Conservation (phyloP, 2,329 filamentous ascomycete genomes). For the Fusarium sp. region DNA sequence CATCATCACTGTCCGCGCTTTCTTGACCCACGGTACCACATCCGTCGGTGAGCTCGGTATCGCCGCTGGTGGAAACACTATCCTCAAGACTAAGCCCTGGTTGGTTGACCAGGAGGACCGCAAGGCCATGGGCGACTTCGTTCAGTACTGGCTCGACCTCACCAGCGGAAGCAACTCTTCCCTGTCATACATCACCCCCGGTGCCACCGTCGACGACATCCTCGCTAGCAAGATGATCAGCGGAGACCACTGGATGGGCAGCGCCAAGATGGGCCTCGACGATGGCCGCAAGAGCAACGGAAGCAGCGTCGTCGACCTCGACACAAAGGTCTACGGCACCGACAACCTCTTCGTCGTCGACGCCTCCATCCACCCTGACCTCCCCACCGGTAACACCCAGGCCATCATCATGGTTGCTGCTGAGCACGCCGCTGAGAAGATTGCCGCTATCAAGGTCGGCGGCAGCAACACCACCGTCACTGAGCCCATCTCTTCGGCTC, state of each 20-base stretch:
- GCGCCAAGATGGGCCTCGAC: slow-evolving; percentile 60
- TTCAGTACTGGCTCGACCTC: slow-evolving; percentile 46
- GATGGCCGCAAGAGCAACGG: slow-evolving; percentile 61
- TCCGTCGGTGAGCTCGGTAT: slow-evolving; percentile 46
- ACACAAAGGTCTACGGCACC: slow-evolving; percentile 70
- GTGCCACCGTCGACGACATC: slow-evolving; percentile 37
- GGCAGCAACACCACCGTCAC: slow-evolving; percentile 34
- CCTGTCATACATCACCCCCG: slow-evolving; percentile 39
- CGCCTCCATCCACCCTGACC: slow-evolving; percentile 70
- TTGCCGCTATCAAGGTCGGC: slow-evolving; percentile 29
- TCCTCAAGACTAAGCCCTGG: slow-evolving; percentile 49
- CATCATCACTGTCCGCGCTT: slow-evolving; percentile 41
- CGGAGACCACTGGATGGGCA: slow-evolving; percentile 48
- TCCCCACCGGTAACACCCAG: slow-evolving; percentile 48
- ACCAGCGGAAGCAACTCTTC: slow-evolving; percentile 41
- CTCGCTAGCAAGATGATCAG: slow-evolving; percentile 45
- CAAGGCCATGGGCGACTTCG: slow-evolving; percentile 43
- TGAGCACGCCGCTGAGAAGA: slow-evolving; percentile 47
- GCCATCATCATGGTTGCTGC: slow-evolving; percentile 48
- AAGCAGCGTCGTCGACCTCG: slow-evolving; percentile 66
- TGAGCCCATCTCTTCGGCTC: slow-evolving; percentile 9
- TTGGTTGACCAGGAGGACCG: slow-evolving; percentile 45
- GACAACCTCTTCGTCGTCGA: slow-evolving; percentile 73
- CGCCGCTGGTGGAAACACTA: slow-evolving; percentile 41
- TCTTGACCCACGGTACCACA: slow-evolving; percentile 45